Evolutionary conservation across 2,329 filamentous ascomycete genomes (phyloP), one percentile per base, ranked within the genome.

Genomic region (Phialophora verrucosa): DNA sequence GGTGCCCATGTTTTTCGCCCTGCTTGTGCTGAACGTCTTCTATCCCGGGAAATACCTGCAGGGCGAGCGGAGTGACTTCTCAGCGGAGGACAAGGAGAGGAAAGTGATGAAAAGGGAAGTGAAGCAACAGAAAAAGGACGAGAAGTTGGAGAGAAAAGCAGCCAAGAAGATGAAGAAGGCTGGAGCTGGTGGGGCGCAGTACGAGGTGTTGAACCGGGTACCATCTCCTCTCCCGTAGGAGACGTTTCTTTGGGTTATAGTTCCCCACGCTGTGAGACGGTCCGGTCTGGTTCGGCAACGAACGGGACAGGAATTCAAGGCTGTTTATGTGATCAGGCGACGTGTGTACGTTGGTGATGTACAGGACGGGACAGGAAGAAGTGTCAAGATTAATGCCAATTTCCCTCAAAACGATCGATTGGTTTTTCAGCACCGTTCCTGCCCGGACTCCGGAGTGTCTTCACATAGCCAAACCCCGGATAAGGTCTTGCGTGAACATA

Each of bases 1-100:
- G 0, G 65, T 75, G 5, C 79, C 79, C 0, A 82, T 82, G 78
- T 69, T 78, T 8, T 25, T 77, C 5, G 78, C 77, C 0, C 66
- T 80, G 8, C 44, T 76, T 0, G 63, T 77, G 10, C 75, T 80
- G 49, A 79, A 78, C 66, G 56, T 79, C 32, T 63, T 77, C 2
- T 76, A 81, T 63, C 80, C 80, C 0, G 79, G 79, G 1, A 67
- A 69, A 4, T 64, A 74, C 6, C 84, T 51, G 73, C 76, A 10
- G 83, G 85, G 0, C 76, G 78, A 3, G 78, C 81, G 35, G 78
- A 80, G 63, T 79, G 83, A 64, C 82, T 85, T 64, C 81, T 81
- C 1, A 75, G 74, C 76, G 66, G 62, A 71, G 49, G 83, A 82
- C 75, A 84, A 83, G 73, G 75, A 75, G 4, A 59, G 71, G 3